phyloP scores from a whole-genome alignment of 352 stramenopile genomes.

The Globisporangium rhizosaccharum region DNA sequence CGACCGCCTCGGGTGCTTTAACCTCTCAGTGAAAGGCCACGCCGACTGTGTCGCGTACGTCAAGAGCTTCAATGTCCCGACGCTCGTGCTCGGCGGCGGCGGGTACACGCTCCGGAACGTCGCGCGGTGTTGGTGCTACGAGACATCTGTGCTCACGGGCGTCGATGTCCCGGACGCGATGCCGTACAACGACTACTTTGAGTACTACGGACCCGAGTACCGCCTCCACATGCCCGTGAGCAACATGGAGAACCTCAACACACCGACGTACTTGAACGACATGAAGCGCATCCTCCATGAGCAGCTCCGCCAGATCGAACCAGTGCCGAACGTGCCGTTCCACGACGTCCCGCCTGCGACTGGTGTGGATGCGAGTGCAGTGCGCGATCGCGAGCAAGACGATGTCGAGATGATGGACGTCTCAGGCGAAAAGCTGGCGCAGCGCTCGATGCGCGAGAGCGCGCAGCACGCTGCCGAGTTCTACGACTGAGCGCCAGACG shows the following conservation, averaged over 20 bases:
- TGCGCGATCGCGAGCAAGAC: constrained; percentile 55
- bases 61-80: constrained; percentile 95
- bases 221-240: constrained; percentile 95
- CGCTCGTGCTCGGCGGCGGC: constrained; percentile 94
- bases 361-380: constrained; percentile 34
- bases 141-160: constrained; percentile 93
- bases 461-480: constrained; percentile 66
- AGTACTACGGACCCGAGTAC: constrained; percentile 99
- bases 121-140: constrained; percentile 91
- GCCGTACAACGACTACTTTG: constrained; percentile 99
- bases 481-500: constrained; percentile 49
- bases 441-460: constrained; percentile 46
- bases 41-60: constrained; percentile 96
- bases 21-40: constrained; percentile 96
- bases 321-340: constrained; percentile 96
- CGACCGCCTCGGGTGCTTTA: constrained; percentile 98
- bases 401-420: constrained; percentile 64
- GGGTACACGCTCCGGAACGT: constrained; percentile 99
- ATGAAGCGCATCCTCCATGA: constrained; percentile 91
- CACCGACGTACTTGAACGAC: constrained; percentile 85
- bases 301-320: constrained; percentile 93
- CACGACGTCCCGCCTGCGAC: constrained; percentile 70
- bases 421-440: constrained; percentile 38
- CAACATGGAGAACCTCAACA: constrained; percentile 98
- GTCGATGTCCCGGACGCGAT: constrained; percentile 93